Evolutionary conservation across 176 grass and related monocot species (phyloP), one percentile per base, ranked within the genome.

Genomic region (Guadua angustifolia): DNA sequence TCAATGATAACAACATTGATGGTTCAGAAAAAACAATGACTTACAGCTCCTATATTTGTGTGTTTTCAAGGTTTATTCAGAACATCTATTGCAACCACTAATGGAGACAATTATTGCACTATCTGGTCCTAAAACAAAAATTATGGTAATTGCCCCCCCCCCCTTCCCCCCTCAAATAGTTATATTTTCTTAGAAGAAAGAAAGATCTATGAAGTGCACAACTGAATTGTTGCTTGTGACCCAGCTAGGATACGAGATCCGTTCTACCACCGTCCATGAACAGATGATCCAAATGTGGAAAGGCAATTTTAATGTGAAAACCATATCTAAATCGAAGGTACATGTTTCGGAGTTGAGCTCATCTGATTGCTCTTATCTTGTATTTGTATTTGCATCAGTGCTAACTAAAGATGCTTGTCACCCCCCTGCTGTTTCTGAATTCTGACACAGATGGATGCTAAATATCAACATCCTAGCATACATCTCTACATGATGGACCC

Each of bases 261-360:
- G 93, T 78, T 98, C 93, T 2, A 98, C 93, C 13, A 87, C 52
- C 0, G 91, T 98, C 16, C 95, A 95, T 68, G 91, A 98, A 36
- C 84, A 93, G 82, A 95, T 98, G 95, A 83, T 95, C 81, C 69
- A 95, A 64, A 94, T 98, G 91, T 93, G 93, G 92, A 98, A 88
- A 80, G 85, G 81, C 26, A 87, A 95, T 86, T 98, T 95, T 75
- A 53, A 73, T 40, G 91, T 98, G 44, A 98, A 91, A 84, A 81
- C 79, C 15, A 36, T 98, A 11, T 87, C 95, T 9, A 93, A 85
- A 77, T 91, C 93, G 7, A 98, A 98, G 95, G 95, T 98, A 74
- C 12, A 4, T 24, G 66, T 58, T 9, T n/a, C 0, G 1, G 50
- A 25, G 47, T 19, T 22, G 0, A 2, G 0, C 9, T 70, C 12